phyloP scores from a whole-genome alignment of 176 grass and related monocot genomes.

The Puya raimondii region DNA sequence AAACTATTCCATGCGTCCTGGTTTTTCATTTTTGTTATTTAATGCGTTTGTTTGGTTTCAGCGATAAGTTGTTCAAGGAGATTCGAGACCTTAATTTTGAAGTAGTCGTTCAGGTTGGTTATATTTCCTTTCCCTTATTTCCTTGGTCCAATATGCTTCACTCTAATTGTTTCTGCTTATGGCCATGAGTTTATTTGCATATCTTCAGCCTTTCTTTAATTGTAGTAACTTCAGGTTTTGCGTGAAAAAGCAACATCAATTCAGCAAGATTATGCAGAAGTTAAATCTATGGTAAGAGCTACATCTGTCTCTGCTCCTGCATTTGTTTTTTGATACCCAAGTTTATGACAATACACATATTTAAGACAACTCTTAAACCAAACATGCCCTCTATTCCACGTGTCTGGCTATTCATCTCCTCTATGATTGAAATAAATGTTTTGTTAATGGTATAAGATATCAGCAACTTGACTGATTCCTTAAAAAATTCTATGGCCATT shows the following conservation, averaged over 20 bases:
- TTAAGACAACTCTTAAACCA: too few species aligned
- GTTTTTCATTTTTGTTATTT: background rate
- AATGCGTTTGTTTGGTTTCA: conserved; percentile 32
- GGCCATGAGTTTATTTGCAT: background rate
- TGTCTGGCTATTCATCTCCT: background rate
- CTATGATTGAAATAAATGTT: background rate
- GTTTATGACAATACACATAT: background rate
- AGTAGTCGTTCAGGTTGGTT: conserved; percentile 88
- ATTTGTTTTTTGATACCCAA: background rate
- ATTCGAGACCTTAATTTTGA: conserved; percentile 95
- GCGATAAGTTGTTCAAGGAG: conserved; percentile 97
- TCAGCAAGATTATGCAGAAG: conserved; percentile 91
- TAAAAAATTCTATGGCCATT: background rate
- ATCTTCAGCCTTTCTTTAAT: conserved; percentile 20
- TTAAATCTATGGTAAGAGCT: conserved; percentile 64
- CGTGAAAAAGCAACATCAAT: conserved; percentile 97
- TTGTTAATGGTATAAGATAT: background rate
- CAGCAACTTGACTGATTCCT: background rate
- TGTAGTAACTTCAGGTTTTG: conserved; percentile 60
- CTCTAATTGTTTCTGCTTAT: background rate
- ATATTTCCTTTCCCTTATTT: background rate
- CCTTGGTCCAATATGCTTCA: background rate
- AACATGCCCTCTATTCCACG: background rate
- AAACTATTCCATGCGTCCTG: background rate
- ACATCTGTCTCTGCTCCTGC: background rate